Evolutionary conservation across 2,329 filamentous ascomycete species (phyloP), one percentile per base, ranked within the genome.

Genomic region (Trichoderma aggressivum): DNA sequence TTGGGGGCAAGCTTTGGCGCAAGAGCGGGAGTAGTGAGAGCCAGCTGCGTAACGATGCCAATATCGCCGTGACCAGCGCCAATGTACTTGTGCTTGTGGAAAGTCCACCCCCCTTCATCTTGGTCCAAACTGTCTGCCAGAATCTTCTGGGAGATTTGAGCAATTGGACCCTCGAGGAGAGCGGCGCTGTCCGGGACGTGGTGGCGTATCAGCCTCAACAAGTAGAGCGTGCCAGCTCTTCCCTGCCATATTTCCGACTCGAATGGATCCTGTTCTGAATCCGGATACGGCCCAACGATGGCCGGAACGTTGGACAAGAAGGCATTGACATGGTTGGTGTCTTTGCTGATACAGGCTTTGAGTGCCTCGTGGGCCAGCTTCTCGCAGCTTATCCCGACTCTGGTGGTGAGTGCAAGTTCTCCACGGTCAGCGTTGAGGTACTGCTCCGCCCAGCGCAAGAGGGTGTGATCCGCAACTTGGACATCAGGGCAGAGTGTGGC

Each of bases 21-120:
- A 73, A 87, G 84, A 6, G 81, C 79, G 0, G 88, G 86, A 70
- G 86, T 84, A 3, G 89, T 88, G 26, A 87, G 81, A 2, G 92
- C 85, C 16, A 92, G 81, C 78, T 93, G 91, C n/a, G 88, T 89
- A 70, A 93, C 85, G 77, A 92, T 92, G 5, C 91, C 90, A 30
- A 92, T 87, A 14, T 87, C 85, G 8, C 91, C 91, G 76, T 93
- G 90, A 0, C 86, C 88, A 6, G 90, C 88, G 1, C 91, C 91
- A 43, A 91, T 82, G 75, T 91, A 92, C 21, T 81, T 77, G 74
- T 88, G 88, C 16, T 86, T 87, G 72, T 88, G 86, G 88, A 89
- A 92, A 73, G 84, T 85, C 91, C 91, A 93, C 1, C 78, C 80
- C 47, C 77, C 79, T 50, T 79, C 78, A 6, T 78, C 80, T n/a